Base-by-base conservation (phyloP, 2,329 filamentous ascomycete species). In the Beauveria medogensis region DNA sequence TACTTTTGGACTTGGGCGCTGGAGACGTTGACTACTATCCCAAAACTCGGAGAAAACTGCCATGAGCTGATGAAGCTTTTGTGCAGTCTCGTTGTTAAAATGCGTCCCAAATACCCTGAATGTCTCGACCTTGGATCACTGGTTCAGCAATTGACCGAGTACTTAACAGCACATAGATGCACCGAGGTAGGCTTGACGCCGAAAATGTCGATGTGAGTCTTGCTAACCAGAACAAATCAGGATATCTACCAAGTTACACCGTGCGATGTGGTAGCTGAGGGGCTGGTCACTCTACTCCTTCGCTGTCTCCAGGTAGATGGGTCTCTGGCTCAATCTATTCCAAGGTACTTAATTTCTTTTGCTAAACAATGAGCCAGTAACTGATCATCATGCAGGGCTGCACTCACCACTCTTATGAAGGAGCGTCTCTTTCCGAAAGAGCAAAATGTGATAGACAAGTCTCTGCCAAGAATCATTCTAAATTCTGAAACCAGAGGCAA, bases 351-450 rank as follows among this genome's bases (percentile, higher is more conserved):
- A 20, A 14, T 16, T 20, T 47, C 20, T 22, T 28, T n/a, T 4
- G 5, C 20, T 53, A 18, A 37, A 37, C 47, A 26, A 47, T 47
- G n/a, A 12, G 22, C 34, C 7, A 41, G 63, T 68, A 40, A 66
- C 54, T 50, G 22, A 44, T n/a, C 16, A 2, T 57, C 40, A 73
- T 70, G 10, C 60, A 71, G 24, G 62, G 73, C 43, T 50, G 22
- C 43, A 48, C 69, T 69, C 28, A 48, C 70, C 71, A 69, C 74
- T 3, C 69, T 92, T 1, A 84, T 91, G 65, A 82, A 79, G 68
- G 81, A 76, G 60, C 86, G 88, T 66, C 75, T 92, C 0, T 91
- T 91, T 65, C 88, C 89, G 0, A 77, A 79, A 1, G 69, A 74
- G 20, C 44, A 58, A 16, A n/a, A 34, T 20, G 37, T 22, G 16